Evolutionary conservation across 2,329 filamentous ascomycete species (phyloP), one percentile per base, ranked within the genome.

Genomic region (Escovopsis sp.): DNA sequence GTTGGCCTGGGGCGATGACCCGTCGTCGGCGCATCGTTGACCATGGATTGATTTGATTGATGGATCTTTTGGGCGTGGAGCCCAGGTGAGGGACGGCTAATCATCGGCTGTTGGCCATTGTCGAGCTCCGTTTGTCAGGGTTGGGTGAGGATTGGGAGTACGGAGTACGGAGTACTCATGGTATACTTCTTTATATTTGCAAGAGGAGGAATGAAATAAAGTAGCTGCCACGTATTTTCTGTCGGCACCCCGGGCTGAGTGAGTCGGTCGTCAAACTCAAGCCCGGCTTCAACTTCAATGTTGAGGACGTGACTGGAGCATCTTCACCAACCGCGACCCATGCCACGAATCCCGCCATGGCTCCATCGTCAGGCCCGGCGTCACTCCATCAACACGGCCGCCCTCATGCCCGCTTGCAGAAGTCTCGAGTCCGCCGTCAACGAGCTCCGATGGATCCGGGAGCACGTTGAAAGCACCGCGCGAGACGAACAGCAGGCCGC

Each of bases 361-460:
- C 63, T 81, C 39, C 59, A 82, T 46, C 66, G 68, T 48, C 65
- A 61, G 51, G 79, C 79, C 45, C 63, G 62, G 47, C 56, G 58
- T 8, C 65, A 72, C 50, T 75, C 76, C 15, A 66, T 71, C 1
- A 61, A 77, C 40, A 66, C 83, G 5, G 67, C 75, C 7, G 57
- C 67, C 2, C 69, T 89, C 4, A 69, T 89, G 2, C 74, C 70
- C 12, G 70, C 69, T 8, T 83, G 80, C 49, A 70, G 79, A 46
- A 71, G 76, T 51, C 55, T 86, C 3, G 55, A 59, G n/a, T 76
- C 77, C 4, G 78, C 82, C 6, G 65, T 66, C 42, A 77, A 76
- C 53, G 83, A 89, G 64, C 65, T 87, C 41, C 72, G 80, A 53
- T 89, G 83, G 84, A 72, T 89, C 41, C 67, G 65, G 40, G 70